phyloP scores from a whole-genome alignment of 352 stramenopile species.

The Pilasporangium apinafurcum region DNA sequence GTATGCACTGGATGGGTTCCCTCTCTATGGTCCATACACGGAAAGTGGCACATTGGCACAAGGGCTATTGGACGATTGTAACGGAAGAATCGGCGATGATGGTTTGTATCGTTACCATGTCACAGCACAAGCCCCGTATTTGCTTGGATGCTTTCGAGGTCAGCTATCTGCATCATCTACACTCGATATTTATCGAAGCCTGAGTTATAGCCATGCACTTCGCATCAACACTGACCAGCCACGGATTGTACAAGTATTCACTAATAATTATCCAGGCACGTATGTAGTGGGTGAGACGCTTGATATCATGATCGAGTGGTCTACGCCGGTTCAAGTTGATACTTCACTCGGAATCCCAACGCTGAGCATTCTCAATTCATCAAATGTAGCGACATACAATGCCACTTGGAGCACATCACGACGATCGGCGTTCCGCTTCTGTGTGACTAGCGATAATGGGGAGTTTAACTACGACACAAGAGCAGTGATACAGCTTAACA shows the following conservation, averaged over 20 bases:
- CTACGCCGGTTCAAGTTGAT: constrained; percentile 27
- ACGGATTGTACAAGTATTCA: constrained; percentile 38
- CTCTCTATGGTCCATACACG: constrained; percentile 54
- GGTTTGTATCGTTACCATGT: constrained; percentile 70
- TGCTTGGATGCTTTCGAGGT: constrained; percentile 61
- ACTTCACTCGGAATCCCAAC: constrained; percentile 20
- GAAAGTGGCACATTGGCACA: constrained; percentile 34
- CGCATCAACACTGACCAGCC: constrained; percentile 41
- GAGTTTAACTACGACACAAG: constrained; percentile 49
- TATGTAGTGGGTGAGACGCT: constrained; percentile 61
- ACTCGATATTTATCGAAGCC: constrained; percentile 35
- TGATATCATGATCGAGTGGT: constrained; percentile 61
- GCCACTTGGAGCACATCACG: constrained; percentile 23
- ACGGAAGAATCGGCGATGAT: constrained; percentile 52
- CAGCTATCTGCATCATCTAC: constrained; percentile 4
- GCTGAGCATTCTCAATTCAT: constrained; percentile 31
- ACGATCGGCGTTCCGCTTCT: constrained; percentile 48
- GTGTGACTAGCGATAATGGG: constrained; percentile 9
- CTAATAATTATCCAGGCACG: constrained; percentile 42
- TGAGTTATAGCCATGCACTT: constrained; percentile 48
- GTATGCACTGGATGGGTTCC: constrained; percentile 72
- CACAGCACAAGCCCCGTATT: constrained; percentile 36
- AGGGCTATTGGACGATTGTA: constrained; percentile 64
- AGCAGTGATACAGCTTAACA: constrained; percentile 34
- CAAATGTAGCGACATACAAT: constrained; percentile 28